phyloP scores from a whole-genome alignment of 2,329 filamentous ascomycete genomes.

The Sarocladiaceae sp. region DNA sequence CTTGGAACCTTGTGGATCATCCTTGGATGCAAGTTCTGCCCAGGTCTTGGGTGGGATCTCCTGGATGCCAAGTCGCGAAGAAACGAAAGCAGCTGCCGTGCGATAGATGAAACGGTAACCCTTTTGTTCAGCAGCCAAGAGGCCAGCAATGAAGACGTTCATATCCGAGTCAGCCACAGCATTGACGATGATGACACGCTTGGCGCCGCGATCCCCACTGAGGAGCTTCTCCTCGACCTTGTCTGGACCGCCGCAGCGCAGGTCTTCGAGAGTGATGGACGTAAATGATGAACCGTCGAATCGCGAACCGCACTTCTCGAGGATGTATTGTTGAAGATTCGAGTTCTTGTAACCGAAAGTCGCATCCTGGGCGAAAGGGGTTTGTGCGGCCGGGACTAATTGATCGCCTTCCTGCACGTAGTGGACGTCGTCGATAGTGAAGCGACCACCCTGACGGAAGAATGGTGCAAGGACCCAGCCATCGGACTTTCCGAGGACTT shows the following conservation, averaged over 20 bases:
- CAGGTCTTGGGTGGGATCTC: slow-evolving; percentile 47
- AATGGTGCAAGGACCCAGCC: slow-evolving; percentile 52
- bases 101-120: slow-evolving; percentile 33
- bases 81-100: slow-evolving; percentile 38
- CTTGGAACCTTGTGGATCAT: neutral
- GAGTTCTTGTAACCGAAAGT: slow-evolving; percentile 53
- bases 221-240: slow-evolving; percentile 21
- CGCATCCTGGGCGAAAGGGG: slow-evolving; percentile 52
- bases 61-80: slow-evolving; percentile 45
- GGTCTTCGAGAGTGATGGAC: slow-evolving; percentile 26
- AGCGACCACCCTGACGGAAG: slow-evolving; percentile 52
- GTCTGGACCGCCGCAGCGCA: slow-evolving; percentile 21
- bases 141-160: slow-evolving; percentile 47
- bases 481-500: slow-evolving; percentile 42
- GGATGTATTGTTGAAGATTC: slow-evolving; percentile 35
- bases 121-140: slow-evolving; percentile 31
- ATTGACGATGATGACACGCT: slow-evolving; percentile 45
- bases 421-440: slow-evolving; percentile 51
- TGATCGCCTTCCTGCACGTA: slow-evolving; percentile 49
- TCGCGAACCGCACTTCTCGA: slow-evolving; percentile 41
- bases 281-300: slow-evolving; percentile 21
- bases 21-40: slow-evolving; percentile 1
- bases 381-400: slow-evolving; percentile 23
- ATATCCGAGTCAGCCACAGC: slow-evolving; percentile 50
- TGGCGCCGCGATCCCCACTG: neutral